Percentiles rank a stretch among this genome's conserved stretches.
Conservation (phyloP, 345 rosid genomes). For the Hevea brasiliensis region DNA sequence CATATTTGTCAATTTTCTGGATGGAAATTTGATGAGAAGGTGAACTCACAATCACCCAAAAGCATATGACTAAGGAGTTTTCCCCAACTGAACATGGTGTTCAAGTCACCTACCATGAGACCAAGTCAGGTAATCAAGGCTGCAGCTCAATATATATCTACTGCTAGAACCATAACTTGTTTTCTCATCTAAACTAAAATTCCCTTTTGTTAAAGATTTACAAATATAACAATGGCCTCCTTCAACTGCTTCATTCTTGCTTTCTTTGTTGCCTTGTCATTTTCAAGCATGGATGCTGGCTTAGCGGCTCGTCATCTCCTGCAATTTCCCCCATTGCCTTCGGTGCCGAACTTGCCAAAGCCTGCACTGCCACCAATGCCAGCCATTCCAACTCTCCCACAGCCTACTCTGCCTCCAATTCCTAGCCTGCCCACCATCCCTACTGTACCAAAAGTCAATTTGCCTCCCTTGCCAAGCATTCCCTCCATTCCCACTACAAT, state of each 20-base stretch:
- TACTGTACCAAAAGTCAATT: background rate
- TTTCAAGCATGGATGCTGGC: slow-evolving; percentile 3
- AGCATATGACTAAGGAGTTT: too few species aligned
- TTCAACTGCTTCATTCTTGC: background rate
- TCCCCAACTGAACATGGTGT: too few species aligned
- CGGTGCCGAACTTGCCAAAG: background rate
- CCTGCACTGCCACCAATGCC: background rate
- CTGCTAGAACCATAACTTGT: too few species aligned
- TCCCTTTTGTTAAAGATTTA: too few species aligned
- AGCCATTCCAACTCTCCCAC: background rate
- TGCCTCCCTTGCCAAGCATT: background rate
- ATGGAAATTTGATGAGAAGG: too few species aligned
- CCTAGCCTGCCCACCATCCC: background rate
- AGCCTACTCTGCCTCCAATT: background rate
- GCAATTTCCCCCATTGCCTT: background rate
- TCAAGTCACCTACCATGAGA: too few species aligned
- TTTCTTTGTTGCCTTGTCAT: background rate
- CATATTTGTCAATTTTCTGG: too few species aligned
- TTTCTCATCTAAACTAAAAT: too few species aligned
- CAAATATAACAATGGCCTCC: background rate
- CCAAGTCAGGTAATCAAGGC: too few species aligned
- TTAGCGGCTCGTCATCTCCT: background rate
- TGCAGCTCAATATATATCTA: too few species aligned
- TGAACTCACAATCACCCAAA: too few species aligned
- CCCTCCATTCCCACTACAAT: background rate